These are phyloP conservation scores for Primulina huaijiensis DNA, from an alignment of 257 asterid species.

Conservation along the genomic window DNA sequence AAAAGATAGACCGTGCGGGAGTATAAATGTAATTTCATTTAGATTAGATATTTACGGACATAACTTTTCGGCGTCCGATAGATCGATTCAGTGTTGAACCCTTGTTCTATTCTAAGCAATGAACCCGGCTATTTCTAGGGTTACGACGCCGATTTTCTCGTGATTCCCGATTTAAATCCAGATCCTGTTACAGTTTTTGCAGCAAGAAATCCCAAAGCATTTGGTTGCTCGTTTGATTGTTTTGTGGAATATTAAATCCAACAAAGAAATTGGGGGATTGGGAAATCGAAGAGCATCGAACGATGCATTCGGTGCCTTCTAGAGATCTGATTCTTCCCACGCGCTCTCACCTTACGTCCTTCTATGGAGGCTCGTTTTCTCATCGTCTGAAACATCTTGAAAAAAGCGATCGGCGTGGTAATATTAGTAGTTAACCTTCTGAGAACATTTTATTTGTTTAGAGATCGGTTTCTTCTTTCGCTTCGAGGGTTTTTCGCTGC, in stretches of 20 bases:
- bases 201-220: neutral
- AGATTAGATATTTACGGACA: neutral
- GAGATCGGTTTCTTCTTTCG: constrained; percentile 4
- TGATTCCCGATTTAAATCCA: neutral
- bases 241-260: neutral
- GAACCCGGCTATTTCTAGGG: constrained; percentile 1
- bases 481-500: constrained; percentile 7
- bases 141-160: constrained; percentile 12
- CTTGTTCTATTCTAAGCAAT: neutral
- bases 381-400: constrained; percentile 62
- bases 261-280: constrained; percentile 16
- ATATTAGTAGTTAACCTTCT: constrained; percentile 42
- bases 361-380: constrained; percentile 52
- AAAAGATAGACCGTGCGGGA: no score
- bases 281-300: constrained; percentile 59
- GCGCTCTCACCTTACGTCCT: constrained; percentile 43
- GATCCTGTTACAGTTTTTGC: neutral
- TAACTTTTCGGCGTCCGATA: neutral
- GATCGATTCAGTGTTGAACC: neutral
- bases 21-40: no score
- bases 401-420: constrained; percentile 61
- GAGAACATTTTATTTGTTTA: constrained; percentile 7
- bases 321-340: constrained; percentile 29
- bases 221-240: constrained; percentile 2
- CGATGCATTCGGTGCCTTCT: constrained; percentile 67